Base-by-base conservation (phyloP, 2,329 filamentous ascomycete species). In the Amauroascus verrucosus region DNA sequence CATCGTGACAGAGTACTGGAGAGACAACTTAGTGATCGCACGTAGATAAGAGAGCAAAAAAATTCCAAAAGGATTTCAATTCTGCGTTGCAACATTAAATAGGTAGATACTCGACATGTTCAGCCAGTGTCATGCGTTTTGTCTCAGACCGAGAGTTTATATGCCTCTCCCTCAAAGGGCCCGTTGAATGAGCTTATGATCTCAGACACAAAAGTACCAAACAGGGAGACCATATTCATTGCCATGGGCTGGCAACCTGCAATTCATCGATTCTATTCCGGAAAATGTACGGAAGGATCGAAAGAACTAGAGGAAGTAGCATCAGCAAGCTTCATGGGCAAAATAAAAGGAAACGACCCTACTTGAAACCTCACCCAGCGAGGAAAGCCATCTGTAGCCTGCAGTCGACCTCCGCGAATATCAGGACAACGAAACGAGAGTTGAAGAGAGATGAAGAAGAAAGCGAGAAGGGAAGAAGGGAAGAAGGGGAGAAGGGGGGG, bases 11-110 rank as follows among this genome's bases (percentile, higher is more conserved):
- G 26, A 24, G 22, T 33, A 44, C 40, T 52, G 40, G 40, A 35
- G 33, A 43, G 14, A 51, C 40, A 26, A 16, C 40, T 51, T 45
- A 51, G 49, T 51, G 32, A 32, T 45, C 40, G 28, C 28, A 38
- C 22, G 30, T 26, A 33, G 40, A 41, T 20, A 32, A 24, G 18
- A 26, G 16, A 38, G 11, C 9, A 20, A 16, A 28, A 26, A 45
- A 38, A 20, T 18, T 28, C 22, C 32, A 37, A 45, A 41, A 46
- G 7, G 11, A 30, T 26, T 37, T 28, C 28, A 45, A 38, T 52
- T 52, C 41, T 52, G 50, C 20, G 30, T 52, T 13, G 26, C 22
- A 22, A 33, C 16, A n/a, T 30, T 38, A 45, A 52, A 20, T 52
- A 52, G 30, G 40, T 40, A 51, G 30, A 46, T 52, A 52, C 28